Evolutionary conservation across 1,284 basidiomycete genomes (phyloP), one percentile per base, ranked within the genome.

Genomic region (Neolentinus lepideus): DNA sequence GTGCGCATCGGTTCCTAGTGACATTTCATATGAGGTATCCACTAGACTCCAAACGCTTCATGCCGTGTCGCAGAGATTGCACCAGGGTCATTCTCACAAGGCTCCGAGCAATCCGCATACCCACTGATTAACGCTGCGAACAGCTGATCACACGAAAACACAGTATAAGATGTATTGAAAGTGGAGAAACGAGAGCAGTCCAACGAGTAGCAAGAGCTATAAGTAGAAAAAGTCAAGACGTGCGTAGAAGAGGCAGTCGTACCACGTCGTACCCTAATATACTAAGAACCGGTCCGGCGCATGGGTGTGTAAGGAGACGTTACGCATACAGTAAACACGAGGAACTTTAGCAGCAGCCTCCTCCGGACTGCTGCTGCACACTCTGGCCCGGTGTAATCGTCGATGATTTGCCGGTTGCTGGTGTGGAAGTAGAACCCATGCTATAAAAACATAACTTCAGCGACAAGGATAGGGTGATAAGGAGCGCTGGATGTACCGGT

Each of bases 381-480:
- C 77, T 85, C 76, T 90, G 85, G 25, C 88, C 88, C 21, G 88
- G 86, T 53, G 83, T 84, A 60, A 88, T 80, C 53, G 82, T 79
- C 58, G 77, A 71, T 53, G 85, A 83, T 74, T 91, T 91, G 59
- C 82, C 83, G 47, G 83, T 79, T 26, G 85, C 86, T 2, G 85
- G 73, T 33, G 84, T 76, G 62, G 88, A 79, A 19, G 83, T 84
- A 47, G 89, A 83, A 22, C 88, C 89, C 89, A 90, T 90, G 63
- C 89, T 91, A 57, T 53, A 54, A 53, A 55, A 58, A 48, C 58
- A 59, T 36, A 60, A 56, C 54, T n/a, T 6, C 27, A 26, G 43
- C 25, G n/a, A 24, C 36, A n/a, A 21, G 14, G 10, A 6, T 46
- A 46, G n/a, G 12, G 35, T 43, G 27, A 36, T 29, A 22, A 51